Evolutionary conservation across 2,329 filamentous ascomycete species (phyloP).

Genomic region (Colletotrichum tanaceti): DNA sequence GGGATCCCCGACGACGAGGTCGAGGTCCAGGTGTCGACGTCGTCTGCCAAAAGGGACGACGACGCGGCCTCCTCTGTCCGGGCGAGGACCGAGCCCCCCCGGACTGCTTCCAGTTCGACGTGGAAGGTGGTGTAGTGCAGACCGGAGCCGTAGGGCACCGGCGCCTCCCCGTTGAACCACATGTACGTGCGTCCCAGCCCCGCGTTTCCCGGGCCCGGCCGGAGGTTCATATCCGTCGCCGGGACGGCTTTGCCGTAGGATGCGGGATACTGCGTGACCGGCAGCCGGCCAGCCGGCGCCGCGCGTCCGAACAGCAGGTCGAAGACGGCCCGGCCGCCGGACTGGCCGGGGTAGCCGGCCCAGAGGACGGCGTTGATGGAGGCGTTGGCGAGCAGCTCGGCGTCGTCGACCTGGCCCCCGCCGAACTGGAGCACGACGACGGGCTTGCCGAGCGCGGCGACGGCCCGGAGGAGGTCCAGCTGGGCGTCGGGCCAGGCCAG

Average conservation of each 20-base stretch:
- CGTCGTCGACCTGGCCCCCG: constrained; percentile 64
- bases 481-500: constrained; percentile 33
- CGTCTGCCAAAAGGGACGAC: background rate
- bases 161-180: constrained; percentile 64
- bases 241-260: constrained; percentile 61
- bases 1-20: background rate
- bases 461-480: constrained; percentile 36
- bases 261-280: constrained; percentile 67
- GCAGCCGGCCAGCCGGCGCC: constrained; percentile 65
- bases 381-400: constrained; percentile 58
- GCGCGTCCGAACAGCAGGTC: constrained; percentile 63
- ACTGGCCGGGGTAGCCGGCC: constrained; percentile 70
- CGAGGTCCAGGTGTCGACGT: background rate
- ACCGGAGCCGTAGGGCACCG: constrained; percentile 66
- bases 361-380: constrained; percentile 66
- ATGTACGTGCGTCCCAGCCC: constrained; percentile 64
- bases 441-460: constrained; percentile 57
- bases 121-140: constrained; percentile 69
- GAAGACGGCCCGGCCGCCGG: constrained; percentile 66
- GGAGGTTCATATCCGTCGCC: constrained; percentile 67
- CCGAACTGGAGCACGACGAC: constrained; percentile 65
- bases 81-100: background rate
- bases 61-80: background rate
- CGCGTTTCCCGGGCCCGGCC: constrained; percentile 54
- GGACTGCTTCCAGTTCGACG: constrained; percentile 32